Conservation (phyloP, 164 flowering plant species). For the Vitis rotundifolia region DNA sequence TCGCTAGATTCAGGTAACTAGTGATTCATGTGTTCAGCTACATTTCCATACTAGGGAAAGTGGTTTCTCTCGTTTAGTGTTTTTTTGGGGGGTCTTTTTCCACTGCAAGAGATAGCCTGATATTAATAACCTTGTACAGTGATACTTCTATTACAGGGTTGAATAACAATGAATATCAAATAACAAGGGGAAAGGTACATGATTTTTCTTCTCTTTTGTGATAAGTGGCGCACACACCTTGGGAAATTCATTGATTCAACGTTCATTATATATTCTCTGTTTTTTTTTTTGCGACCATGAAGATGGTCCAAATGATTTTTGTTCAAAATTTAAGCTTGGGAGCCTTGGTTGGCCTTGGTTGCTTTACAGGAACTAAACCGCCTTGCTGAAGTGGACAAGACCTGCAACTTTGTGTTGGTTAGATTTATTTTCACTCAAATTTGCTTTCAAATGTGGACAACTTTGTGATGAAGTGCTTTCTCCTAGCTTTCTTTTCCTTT, state of each 20-base stretch:
- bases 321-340: background rate
- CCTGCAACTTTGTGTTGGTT: slow-evolving; percentile 87
- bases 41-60: no score
- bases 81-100: background rate
- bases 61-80: no score
- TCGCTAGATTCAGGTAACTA: slow-evolving; percentile 79
- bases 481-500: background rate
- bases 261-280: background rate
- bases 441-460: background rate
- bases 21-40: no score
- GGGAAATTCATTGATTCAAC: no score
- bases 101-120: background rate
- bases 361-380: slow-evolving; percentile 73
- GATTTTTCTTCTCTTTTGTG: no score
- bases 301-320: no score
- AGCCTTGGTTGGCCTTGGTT: slow-evolving; percentile 6
- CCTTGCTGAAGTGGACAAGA: slow-evolving; percentile 73
- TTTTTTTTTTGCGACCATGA: no score
- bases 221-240: no score
- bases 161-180: slow-evolving; percentile 98
- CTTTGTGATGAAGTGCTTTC: background rate
- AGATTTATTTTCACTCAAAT: slow-evolving; percentile 13
- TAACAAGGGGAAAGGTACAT: slow-evolving; percentile 82
- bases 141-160: slow-evolving; percentile 81
- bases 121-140: slow-evolving; percentile 47